phyloP scores from a whole-genome alignment of 768 basidiomycete species.

The Termitomyces sp. region DNA sequence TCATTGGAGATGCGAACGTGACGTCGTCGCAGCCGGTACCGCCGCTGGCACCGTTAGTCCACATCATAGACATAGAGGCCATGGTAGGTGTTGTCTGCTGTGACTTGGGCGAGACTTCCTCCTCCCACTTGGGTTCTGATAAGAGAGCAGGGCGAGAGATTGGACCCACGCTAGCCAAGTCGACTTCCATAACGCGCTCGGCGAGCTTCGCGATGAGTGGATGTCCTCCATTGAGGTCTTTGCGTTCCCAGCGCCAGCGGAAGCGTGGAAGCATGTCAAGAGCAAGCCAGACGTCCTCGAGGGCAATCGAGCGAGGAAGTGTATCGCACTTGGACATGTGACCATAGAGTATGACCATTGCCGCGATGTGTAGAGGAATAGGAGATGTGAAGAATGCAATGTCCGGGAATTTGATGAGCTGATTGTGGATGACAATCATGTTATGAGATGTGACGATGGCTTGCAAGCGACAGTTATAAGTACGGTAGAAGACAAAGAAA shows the following conservation, averaged over 20 bases:
- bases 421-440: slow-evolving; percentile 78
- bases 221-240: slow-evolving; percentile 72
- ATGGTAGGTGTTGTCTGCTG: slow-evolving; percentile 40
- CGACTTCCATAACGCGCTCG: slow-evolving; percentile 71
- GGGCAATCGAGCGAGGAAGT: slow-evolving; percentile 55
- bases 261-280: slow-evolving; percentile 85
- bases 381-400: slow-evolving; percentile 88
- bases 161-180: slow-evolving; percentile 56
- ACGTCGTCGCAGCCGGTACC: not conserved
- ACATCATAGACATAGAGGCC: not conserved
- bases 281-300: slow-evolving; percentile 83
- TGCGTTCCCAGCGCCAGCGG: slow-evolving; percentile 90
- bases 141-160: slow-evolving; percentile 39
- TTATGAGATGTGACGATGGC: slow-evolving; percentile 87
- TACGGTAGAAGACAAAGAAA: not conserved
- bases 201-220: slow-evolving; percentile 82
- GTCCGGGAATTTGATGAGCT: slow-evolving; percentile 79
- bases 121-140: slow-evolving; percentile 51
- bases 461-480: slow-evolving; percentile 20
- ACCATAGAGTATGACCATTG: slow-evolving; percentile 87
- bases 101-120: slow-evolving; percentile 33
- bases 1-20: slow-evolving; percentile 29
- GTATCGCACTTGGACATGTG: slow-evolving; percentile 76
- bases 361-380: slow-evolving; percentile 83
- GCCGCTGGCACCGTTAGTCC: slow-evolving; percentile 13